Evolutionary conservation across 352 stramenopile species (phyloP), one percentile per base, ranked within the genome.

Genomic region (Globisporangium perplexum): DNA sequence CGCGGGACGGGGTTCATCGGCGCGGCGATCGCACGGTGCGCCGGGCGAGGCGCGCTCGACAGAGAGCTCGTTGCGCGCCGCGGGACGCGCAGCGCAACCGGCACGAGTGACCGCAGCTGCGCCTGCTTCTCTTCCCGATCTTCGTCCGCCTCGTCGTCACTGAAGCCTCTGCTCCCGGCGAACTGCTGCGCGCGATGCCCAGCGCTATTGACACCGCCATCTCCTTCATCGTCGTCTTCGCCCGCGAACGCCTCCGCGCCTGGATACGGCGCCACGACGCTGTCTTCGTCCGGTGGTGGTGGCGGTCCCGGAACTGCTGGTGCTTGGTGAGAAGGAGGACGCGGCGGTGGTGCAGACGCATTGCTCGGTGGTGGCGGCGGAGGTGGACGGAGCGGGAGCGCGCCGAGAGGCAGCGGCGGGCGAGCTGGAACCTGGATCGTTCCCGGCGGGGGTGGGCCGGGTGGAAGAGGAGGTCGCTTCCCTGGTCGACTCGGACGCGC

Each of bases 381-480:
- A 44, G 71, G 72, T 33, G 70, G 71, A 10, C 65, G 67, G 28
- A 62, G 39, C 24, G 69, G 73, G 22, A 83, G 45, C 0, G 57
- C 43, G 8, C 65, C 76, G 23, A 38, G 59, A 15, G 80, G 80
- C 26, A 91, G 46, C n/a, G 80, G 80, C 5, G 80, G 80, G 55
- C 72, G 62, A 1, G 39, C 23, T 15, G 80, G 77, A 11, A 91
- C 67, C 52, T 86, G 76, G 33, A 91, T 89, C 15, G 68, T 83
- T 4, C 66, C 63, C 39, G 77, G 68, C 11, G 80, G 80, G 7
- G 77, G 77, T 44, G 77, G 75, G 7, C 72, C 71, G 3, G 61
- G 38, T 3, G 80, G 80, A 39, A 88, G 53, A 8, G 77, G 76
- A 3, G 80, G 80, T 20, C 77, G 72, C 51, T 91, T 89, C 0